Evolutionary conservation across 2,329 filamentous ascomycete genomes (phyloP).

Genomic region (Aspergillus sp.): DNA sequence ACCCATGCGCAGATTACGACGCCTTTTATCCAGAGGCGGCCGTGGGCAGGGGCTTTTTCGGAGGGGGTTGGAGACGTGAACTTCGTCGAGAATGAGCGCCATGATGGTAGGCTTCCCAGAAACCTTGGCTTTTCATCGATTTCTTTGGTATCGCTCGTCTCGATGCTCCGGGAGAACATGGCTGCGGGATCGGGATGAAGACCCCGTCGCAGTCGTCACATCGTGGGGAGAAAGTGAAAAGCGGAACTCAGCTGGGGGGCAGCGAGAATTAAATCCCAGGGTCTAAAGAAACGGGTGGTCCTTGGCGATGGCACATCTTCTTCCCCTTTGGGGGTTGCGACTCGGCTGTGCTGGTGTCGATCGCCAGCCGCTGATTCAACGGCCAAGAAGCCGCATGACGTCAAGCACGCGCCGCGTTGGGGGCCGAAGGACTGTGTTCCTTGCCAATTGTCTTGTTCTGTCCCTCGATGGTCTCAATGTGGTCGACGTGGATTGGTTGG

Average conservation of each 20-base stretch:
- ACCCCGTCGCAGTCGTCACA: not conserved
- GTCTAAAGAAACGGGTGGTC: not conserved
- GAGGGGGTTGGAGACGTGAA: not conserved
- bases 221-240: not conserved
- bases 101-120: not conserved
- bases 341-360: not conserved
- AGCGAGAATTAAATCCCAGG: not conserved
- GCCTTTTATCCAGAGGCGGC: slow-evolving; percentile 16
- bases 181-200: not conserved
- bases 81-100: not conserved
- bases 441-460: too few relatives aligned
- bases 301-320: not conserved
- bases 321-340: not conserved
- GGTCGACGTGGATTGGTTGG: too few relatives aligned
- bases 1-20: slow-evolving; percentile 14
- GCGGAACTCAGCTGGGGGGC: not conserved
- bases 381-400: not conserved
- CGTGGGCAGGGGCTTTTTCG: not conserved
- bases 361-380: not conserved
- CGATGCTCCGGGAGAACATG: not conserved
- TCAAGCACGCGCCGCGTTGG: not conserved
- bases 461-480: too few relatives aligned
- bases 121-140: not conserved
- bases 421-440: not conserved
- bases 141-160: not conserved